Evolutionary conservation across 306 rosid genomes (phyloP), one percentile per base, ranked within the genome.

Genomic region (Arachis stenosperma): DNA sequence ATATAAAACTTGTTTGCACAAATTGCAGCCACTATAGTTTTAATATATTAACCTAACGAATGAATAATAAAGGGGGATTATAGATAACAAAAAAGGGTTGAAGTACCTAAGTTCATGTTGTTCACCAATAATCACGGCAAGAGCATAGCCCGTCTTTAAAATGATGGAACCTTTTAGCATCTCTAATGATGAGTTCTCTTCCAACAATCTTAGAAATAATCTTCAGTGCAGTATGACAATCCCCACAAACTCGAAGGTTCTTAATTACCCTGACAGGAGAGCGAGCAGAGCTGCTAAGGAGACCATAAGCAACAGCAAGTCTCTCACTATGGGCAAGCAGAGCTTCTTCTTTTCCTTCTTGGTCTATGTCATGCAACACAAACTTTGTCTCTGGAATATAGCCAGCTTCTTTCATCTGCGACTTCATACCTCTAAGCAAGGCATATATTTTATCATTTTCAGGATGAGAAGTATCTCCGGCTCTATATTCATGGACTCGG

Each of bases 351-450:
- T 91, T 91, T 81, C 93, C 73, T 78, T 91, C 96, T 73, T 84
- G 91, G 76, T 91, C 97, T 53, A 91, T 84, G 78, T 91, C 97
- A 83, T 91, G 97, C 67, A 91, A 75, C 73, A 89, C 95, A 78
- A 91, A 91, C 79, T 91, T 84, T 33, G 90, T 85, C 80, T 89
- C 95, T 3, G 97, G 88, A 67, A 86, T 78, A 80, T 89, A 91
- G 76, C 97, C 97, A 79, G 86, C 83, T 88, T 89, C 96, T 84
- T 86, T 89, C 96, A 90, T 90, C 74, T 84, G 93, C 67, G 83
- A 78, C 85, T 72, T 88, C 82, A 90, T 5, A 71, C 90, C 81
- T 88, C 93, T 81, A 65, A 88, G 91, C 44, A 81, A 74, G 17
- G 90, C 73, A 75, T 90, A 90, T 60, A 88, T 57, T 81, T 80